Conservation (phyloP, 2,329 filamentous ascomycete genomes). For the Aspergillus sp. region DNA sequence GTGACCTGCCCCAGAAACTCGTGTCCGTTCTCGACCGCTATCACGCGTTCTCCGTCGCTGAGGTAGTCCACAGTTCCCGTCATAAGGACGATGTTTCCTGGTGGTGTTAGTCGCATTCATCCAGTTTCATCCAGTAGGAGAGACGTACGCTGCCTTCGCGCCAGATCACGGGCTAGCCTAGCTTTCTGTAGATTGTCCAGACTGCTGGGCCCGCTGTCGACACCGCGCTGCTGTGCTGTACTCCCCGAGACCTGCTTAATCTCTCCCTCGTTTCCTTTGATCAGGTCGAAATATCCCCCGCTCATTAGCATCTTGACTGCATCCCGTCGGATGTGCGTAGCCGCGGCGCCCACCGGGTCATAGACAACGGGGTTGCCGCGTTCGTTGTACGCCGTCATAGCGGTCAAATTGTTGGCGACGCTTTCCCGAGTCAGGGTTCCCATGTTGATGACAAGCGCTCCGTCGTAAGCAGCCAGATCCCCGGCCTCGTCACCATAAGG, state of each 20-base stretch:
- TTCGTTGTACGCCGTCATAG: slow-evolving; percentile 71
- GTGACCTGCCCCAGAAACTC: slow-evolving; percentile 40
- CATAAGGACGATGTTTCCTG: slow-evolving; percentile 62
- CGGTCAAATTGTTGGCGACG: slow-evolving; percentile 60
- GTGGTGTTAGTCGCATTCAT: slow-evolving; percentile 3
- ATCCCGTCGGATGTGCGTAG: slow-evolving; percentile 61
- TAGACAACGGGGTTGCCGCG: slow-evolving; percentile 67
- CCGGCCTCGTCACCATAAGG: slow-evolving; percentile 72
- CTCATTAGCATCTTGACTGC: slow-evolving; percentile 64
- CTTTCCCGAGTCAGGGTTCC: slow-evolving; percentile 75
- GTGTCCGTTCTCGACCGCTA: slow-evolving; percentile 68
- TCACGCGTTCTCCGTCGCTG: slow-evolving; percentile 61
- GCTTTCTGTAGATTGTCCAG: slow-evolving; percentile 48
- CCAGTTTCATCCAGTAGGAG: too few species aligned
- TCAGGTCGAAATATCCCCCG: slow-evolving; percentile 69
- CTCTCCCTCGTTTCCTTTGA: slow-evolving; percentile 92
- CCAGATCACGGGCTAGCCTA: slow-evolving; percentile 55
- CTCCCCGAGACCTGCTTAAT: slow-evolving; percentile 63
- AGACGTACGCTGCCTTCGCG: slow-evolving; percentile 49
- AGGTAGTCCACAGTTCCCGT: slow-evolving; percentile 72
- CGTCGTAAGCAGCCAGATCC: slow-evolving; percentile 69
- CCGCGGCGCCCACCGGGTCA: slow-evolving; percentile 85
- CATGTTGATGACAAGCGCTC: slow-evolving; percentile 86
- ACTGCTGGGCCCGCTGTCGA: slow-evolving; percentile 61
- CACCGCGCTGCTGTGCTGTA: slow-evolving; percentile 60